Base-by-base conservation (phyloP, 2,329 filamentous ascomycete species). In the Acarospora socialis region DNA sequence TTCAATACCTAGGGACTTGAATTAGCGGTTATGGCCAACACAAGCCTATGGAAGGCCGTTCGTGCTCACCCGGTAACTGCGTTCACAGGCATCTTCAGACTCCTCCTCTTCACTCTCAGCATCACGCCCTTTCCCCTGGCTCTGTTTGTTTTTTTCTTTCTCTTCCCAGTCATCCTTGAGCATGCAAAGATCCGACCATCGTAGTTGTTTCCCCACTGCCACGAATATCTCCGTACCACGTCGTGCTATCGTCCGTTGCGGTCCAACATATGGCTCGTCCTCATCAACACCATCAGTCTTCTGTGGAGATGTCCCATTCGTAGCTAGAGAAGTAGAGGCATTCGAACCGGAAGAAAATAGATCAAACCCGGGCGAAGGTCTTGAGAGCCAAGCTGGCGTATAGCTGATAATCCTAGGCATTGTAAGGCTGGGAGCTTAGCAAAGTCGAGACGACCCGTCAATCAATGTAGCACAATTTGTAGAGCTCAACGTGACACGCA, bases 351-450 rank as follows among this genome's bases (percentile, higher is more conserved):
- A 38, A 54, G 55, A 62, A 57, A 95, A 94, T 47, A 95, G 66
- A 36, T 75, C 68, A 53, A 81, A 77, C 39, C 82, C 87, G 13
- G 81, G 74, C 33, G 75, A 75, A 30, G 79, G 77, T 48, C 76
- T 71, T 40, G 77, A 75, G 35, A 98, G 76, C 83, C 86, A 98
- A 44, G 75, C 65, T 34, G 87, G 84, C 48, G 82, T 86, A 57
- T 84, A 87, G 54, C 74, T 75, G 52, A 81, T 76, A 49, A 93
- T 73, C 56, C 79, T 84, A 21, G 83, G 81, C 87, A 94, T 94
- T 28, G n/a, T n/a, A n/a, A n/a, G n/a, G n/a, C n/a, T n/a, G n/a
- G n/a, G n/a, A n/a, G n/a, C n/a, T n/a, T n/a, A n/a, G n/a, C n/a
- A n/a, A n/a, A n/a, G n/a, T n/a, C n/a, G n/a, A n/a, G n/a, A n/a